A percentile compares a stretch with the other conserved stretches of the same genome.
These are phyloP conservation scores for Candida sojae DNA, from an alignment of 1,139 yeast species.

Conservation along the genomic window DNA sequence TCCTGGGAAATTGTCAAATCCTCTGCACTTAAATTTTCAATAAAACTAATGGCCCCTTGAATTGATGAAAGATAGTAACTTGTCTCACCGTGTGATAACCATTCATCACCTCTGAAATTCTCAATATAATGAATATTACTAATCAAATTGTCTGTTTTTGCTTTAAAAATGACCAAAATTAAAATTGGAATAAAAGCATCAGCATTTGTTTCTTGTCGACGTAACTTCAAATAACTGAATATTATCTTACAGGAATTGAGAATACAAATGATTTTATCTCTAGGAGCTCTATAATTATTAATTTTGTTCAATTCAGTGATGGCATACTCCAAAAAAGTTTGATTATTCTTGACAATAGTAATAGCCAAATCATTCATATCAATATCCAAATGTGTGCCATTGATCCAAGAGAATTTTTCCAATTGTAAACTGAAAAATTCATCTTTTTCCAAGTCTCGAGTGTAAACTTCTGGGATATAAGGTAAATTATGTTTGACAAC, in stretches of 20 bases:
- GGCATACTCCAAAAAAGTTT: conserved; percentile 69
- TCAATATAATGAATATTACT: conserved; percentile 87
- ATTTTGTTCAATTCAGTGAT: conserved; percentile 72
- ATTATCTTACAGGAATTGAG: conserved; percentile 91
- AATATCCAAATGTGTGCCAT: conserved; percentile 79
- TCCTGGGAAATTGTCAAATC: conserved; percentile 63
- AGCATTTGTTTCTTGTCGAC: conserved; percentile 76
- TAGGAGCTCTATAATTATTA: conserved; percentile 84
- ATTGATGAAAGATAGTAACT: conserved; percentile 86
- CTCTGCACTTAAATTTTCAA: conserved; percentile 57
- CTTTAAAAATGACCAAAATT: conserved; percentile 74
- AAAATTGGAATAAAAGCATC: conserved; percentile 89
- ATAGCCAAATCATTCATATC: conserved; percentile 39
- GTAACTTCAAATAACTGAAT: conserved; percentile 78
- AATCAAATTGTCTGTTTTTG: conserved; percentile 60
- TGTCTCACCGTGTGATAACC: conserved; percentile 77
- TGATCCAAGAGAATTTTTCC: conserved; percentile 71
- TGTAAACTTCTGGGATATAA: conserved; percentile 35
- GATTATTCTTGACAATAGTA: conserved; percentile 27
- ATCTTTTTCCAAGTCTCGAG: conserved; percentile 66
- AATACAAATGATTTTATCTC: conserved; percentile 91
- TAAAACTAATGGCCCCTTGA: conserved; percentile 80
- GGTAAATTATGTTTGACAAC: conserved; percentile 40
- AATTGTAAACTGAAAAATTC: conserved; percentile 54
- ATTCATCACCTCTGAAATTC: conserved; percentile 72